Evolutionary conservation across 768 basidiomycete species (phyloP), one percentile per base, ranked within the genome.

Genomic region (Lactarius tabidus): DNA sequence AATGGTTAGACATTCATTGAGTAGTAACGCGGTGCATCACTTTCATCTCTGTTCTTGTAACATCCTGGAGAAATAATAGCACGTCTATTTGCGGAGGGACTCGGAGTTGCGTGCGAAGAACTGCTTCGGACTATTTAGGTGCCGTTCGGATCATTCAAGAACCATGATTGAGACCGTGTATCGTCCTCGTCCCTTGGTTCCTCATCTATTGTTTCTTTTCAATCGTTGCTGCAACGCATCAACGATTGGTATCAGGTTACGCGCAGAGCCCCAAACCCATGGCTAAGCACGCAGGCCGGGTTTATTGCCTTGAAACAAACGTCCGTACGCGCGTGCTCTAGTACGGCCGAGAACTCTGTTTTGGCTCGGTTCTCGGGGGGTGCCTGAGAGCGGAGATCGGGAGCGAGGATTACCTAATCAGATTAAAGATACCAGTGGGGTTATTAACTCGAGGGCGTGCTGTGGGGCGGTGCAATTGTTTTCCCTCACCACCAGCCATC

Each of bases 1-100:
- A 84, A 81, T 67, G 80, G 79, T 65, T 77, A 76, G 51, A 48
- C 43, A 36, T n/a, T n/a, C n/a, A 56, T 55, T 66, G 57, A 66
- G 56, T 66, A 36, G 60, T 62, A 57, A 58, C 57, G 52, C 51
- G 14, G 56, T 38, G 60, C 59, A 52, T 51, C 36, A 38, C 38
- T 36, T 60, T 62, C 53, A 53, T 62, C 23, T 57, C 26, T 66
- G 60, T 66, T 53, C 48, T 48, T 53, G 60, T 57, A 58, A 23
- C 48, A 66, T 53, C 29, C 60, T 58, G 33, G 33, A 36, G 52
- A 45, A 38, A 33, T 53, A 51, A 59, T 15, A 39, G 23, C 29
- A 36, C 35, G 23, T 29, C 23, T 18, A 23, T 28, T 31, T 15
- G 17, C 33, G 59, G 28, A 51, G 23, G n/a, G 52, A 20, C 52